Conservation (phyloP, 2,329 filamentous ascomycete genomes). For the Chaetomiaceae sp. region DNA sequence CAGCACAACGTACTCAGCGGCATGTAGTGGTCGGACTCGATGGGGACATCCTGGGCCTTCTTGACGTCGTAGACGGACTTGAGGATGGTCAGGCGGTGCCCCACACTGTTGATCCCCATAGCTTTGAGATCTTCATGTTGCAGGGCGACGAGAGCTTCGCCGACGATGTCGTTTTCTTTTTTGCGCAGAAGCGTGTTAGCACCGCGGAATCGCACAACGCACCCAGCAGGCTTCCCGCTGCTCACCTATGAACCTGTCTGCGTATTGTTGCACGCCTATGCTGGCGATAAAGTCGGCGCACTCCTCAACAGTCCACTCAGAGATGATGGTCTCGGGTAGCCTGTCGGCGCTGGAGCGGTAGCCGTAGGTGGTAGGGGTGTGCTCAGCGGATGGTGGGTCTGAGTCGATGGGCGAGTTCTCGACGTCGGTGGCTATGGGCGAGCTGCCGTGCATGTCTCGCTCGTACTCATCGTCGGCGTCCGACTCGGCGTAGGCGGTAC, state of each 20-base stretch:
- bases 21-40: constrained; percentile 90
- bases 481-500: constrained; percentile 69
- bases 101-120: constrained; percentile 88
- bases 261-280: constrained; percentile 76
- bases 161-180: constrained; percentile 95
- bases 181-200: constrained; percentile 31
- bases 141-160: constrained; percentile 81
- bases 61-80: constrained; percentile 97
- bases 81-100: constrained; percentile 87
- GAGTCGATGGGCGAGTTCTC: constrained; percentile 66
- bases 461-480: constrained; percentile 82
- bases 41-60: constrained; percentile 81
- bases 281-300: constrained; percentile 81
- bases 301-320: constrained; percentile 78
- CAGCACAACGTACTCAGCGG: constrained; percentile 66
- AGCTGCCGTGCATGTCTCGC: constrained; percentile 61
- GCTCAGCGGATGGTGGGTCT: constrained; percentile 63
- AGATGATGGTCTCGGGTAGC: constrained; percentile 68
- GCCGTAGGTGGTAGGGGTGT: constrained; percentile 73
- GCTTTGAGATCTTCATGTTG: constrained; percentile 92
- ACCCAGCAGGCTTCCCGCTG: constrained; percentile 20
- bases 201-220: background rate
- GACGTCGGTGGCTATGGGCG: constrained; percentile 59
- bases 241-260: constrained; percentile 75
- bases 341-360: constrained; percentile 59